Evolutionary conservation across 1,284 basidiomycete species (phyloP).

Genomic region (Xerocomus amazonicus): DNA sequence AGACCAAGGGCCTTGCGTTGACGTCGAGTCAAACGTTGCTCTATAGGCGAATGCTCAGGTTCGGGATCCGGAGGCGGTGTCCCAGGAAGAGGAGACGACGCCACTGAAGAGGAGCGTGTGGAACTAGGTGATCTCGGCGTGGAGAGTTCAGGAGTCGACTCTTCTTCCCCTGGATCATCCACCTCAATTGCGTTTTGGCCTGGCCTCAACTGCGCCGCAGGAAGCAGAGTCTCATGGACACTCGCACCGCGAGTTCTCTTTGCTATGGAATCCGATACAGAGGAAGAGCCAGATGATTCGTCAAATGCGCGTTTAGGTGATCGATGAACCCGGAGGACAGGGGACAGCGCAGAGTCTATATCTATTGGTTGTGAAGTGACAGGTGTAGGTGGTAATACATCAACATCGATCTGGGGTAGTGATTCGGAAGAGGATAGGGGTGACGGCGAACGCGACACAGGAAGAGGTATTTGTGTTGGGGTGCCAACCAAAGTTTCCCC

Average conservation of each 20-base stretch:
- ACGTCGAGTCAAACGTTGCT: conserved; percentile 51
- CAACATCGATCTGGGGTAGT: conserved; percentile 27
- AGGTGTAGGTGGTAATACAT: conserved; percentile 29
- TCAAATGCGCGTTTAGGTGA: conserved; percentile 70
- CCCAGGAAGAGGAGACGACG: conserved; percentile 36
- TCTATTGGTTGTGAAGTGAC: conserved; percentile 13
- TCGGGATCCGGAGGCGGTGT: conserved; percentile 35
- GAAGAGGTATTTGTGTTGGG: conserved; percentile 38
- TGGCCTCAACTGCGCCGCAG: conserved; percentile 19
- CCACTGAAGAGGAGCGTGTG: conserved; percentile 41
- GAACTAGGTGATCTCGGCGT: conserved; percentile 39
- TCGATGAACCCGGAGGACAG: conserved; percentile 35
- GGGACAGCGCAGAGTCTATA: conserved; percentile 28
- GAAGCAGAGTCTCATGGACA: conserved; percentile 17
- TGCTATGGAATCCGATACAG: conserved; percentile 41
- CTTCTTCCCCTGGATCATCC: conserved; percentile 36
- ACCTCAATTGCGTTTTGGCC: conserved; percentile 24
- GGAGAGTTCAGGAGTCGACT: conserved; percentile 44
- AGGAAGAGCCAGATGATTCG: conserved; percentile 50
- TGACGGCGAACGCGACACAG: conserved; percentile 46
- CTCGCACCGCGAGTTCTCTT: conserved; percentile 42
- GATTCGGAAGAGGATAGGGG: conserved; percentile 35
- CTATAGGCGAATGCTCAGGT: conserved; percentile 13
- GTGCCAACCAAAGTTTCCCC: conserved; percentile 22
- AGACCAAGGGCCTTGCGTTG: conserved; percentile 66